These are phyloP conservation scores for Ceratocystis alfenasii DNA, from an alignment of 2,329 filamentous ascomycete genomes.

Conservation along the genomic window DNA sequence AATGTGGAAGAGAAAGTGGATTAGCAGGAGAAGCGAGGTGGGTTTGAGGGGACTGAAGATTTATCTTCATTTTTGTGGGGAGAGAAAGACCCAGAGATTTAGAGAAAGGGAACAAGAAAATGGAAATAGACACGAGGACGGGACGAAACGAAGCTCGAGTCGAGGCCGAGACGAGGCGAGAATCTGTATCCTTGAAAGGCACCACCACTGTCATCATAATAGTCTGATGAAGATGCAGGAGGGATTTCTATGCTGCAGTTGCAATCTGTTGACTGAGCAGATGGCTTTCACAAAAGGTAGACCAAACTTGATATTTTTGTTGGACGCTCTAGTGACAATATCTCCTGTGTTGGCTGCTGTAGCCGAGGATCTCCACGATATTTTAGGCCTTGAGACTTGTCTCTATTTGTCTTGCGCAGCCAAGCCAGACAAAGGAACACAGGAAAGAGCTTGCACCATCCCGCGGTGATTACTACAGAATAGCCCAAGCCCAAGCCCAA, in stretches of 20 bases:
- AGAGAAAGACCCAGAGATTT: background rate
- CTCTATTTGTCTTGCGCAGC: background rate
- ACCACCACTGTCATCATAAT: too few species aligned
- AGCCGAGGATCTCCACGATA: background rate
- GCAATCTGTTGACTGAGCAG: too few species aligned
- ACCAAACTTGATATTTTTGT: too few species aligned
- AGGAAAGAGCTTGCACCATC: background rate
- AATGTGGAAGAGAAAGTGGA: background rate
- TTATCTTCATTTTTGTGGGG: too few species aligned
- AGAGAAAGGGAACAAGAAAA: background rate
- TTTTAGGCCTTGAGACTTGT: background rate
- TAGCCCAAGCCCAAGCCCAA: too few species aligned
- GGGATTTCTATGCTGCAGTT: too few species aligned
- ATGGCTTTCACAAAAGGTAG: too few species aligned
- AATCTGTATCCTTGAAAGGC: slow-evolving; percentile 13
- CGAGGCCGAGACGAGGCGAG: slow-evolving; percentile 16
- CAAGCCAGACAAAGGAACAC: background rate
- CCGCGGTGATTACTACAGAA: too few species aligned
- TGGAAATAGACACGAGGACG: slow-evolving; percentile 2
- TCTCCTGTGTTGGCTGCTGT: background rate
- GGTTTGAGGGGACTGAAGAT: background rate
- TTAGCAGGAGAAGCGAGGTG: background rate
- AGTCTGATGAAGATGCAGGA: too few species aligned
- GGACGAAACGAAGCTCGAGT: slow-evolving; percentile 18
- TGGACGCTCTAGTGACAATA: background rate